phyloP scores from a whole-genome alignment of 352 stramenopile genomes.

The Pythium graminicola region DNA sequence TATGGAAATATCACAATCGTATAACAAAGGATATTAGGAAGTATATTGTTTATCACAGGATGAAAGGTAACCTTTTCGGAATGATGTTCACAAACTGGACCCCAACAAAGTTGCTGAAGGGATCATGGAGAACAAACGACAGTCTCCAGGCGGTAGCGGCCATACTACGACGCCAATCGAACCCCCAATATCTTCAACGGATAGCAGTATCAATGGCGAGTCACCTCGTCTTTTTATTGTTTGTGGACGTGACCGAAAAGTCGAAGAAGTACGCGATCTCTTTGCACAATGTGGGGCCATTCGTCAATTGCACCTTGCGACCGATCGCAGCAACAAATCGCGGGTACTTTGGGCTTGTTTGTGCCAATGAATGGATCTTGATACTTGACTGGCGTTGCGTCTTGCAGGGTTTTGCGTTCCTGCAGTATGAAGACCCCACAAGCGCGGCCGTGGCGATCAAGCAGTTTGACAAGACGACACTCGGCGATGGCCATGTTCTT shows the following conservation, averaged over 20 bases:
- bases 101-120: no score
- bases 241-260: slow-evolving; percentile 54
- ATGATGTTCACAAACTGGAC: no score
- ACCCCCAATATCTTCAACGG: not conserved
- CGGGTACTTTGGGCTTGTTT: no score
- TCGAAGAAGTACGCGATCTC: slow-evolving; percentile 54
- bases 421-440: slow-evolving; percentile 55
- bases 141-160: not conserved
- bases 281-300: slow-evolving; percentile 56
- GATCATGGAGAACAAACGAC: no score
- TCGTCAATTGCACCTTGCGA: slow-evolving; percentile 58
- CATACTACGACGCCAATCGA: not conserved
- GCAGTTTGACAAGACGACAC: slow-evolving; percentile 50
- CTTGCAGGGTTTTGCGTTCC: slow-evolving; percentile 59
- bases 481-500: slow-evolving; percentile 65
- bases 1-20: not conserved
- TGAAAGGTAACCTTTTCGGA: no score
- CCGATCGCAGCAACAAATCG: slow-evolving; percentile 74
- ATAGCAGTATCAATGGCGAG: not conserved
- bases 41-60: no score
- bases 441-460: slow-evolving; percentile 48
- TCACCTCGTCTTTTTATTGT: slow-evolving; percentile 58
- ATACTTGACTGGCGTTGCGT: no score
- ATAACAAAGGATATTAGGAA: no score
- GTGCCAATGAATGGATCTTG: no score